phyloP scores from a whole-genome alignment of 352 stramenopile genomes.

The Phytopythium mirpurense region DNA sequence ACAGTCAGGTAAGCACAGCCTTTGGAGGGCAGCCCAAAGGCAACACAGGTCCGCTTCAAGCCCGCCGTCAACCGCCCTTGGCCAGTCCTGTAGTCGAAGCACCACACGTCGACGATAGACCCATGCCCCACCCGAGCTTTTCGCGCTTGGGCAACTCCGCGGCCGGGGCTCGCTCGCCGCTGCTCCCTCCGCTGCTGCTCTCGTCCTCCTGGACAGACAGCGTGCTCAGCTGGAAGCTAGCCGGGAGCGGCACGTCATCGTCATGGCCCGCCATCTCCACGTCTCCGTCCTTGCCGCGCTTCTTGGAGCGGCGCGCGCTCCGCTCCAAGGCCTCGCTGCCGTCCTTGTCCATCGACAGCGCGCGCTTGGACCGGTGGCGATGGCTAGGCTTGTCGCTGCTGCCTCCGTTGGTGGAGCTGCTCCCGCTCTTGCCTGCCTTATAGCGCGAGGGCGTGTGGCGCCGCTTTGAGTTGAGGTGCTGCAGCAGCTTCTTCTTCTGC shows the following conservation, averaged over 20 bases:
- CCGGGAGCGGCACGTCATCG: slow-evolving; percentile 46
- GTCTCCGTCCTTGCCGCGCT: slow-evolving; percentile 9
- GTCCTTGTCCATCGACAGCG: slow-evolving; percentile 7
- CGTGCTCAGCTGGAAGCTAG: slow-evolving; percentile 25
- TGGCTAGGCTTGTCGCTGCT: not conserved
- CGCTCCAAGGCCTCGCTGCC: slow-evolving; percentile 9
- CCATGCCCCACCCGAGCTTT: slow-evolving; percentile 83
- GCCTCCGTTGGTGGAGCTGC: slow-evolving; percentile 1
- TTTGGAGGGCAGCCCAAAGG: not conserved
- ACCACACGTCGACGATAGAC: slow-evolving; percentile 23
- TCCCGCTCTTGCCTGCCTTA: slow-evolving; percentile 5
- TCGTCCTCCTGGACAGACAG: slow-evolving; percentile 14
- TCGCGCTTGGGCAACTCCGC: slow-evolving; percentile 26
- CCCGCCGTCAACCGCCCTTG: not conserved
- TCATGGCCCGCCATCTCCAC: slow-evolving; percentile 31
- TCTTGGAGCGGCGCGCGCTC: slow-evolving; percentile 3
- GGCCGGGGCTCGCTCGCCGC: not conserved
- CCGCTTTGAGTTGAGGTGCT: slow-evolving; percentile 38
- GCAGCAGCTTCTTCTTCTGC: slow-evolving; percentile 56
- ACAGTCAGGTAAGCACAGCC: not conserved
- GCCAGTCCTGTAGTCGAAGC: not conserved
- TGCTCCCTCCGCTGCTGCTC: not conserved
- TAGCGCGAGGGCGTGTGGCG: slow-evolving; percentile 10
- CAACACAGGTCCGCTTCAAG: not conserved
- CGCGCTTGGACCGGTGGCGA: slow-evolving; percentile 6